phyloP scores from a whole-genome alignment of 805 yeast genomes.

The Spencermartinsiella europaea region DNA sequence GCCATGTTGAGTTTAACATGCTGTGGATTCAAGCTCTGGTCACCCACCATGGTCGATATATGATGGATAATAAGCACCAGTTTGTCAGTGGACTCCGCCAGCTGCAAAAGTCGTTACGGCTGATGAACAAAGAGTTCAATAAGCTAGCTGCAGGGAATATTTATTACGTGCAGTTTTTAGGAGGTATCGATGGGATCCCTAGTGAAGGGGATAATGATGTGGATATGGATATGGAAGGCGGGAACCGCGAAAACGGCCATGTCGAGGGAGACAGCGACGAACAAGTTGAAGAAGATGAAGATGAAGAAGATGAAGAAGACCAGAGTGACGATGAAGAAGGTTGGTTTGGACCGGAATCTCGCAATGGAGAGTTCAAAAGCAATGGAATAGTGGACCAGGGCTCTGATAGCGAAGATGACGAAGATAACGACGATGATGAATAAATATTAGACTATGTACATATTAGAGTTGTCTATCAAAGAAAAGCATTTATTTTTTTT shows the following conservation, averaged over 20 bases:
- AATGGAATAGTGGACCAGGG: neutral
- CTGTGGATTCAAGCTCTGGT: conserved; percentile 73
- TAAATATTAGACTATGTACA: neutral
- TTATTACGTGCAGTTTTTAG: conserved; percentile 20
- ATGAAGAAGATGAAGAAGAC: conserved; percentile 34
- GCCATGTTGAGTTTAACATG: conserved; percentile 78
- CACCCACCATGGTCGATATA: conserved; percentile 70
- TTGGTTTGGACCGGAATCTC: conserved; percentile 32
- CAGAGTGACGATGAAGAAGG: conserved; percentile 34
- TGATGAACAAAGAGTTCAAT: conserved; percentile 64
- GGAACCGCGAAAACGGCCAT: conserved; percentile 27
- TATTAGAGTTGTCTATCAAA: no score
- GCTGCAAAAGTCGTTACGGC: conserved; percentile 67
- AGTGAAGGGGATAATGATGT: conserved; percentile 19
- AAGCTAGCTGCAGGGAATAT: conserved; percentile 26
- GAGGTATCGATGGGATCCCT: conserved; percentile 10
- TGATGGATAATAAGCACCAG: conserved; percentile 54
- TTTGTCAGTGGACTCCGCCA: conserved; percentile 62
- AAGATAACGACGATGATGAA: neutral
- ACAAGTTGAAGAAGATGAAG: conserved; percentile 34
- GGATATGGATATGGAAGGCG: conserved; percentile 29
- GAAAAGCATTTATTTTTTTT: neutral
- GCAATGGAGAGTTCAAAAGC: conserved; percentile 9
- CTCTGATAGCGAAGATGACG: conserved; percentile 7
- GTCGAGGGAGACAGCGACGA: conserved; percentile 27